Conservation (phyloP, 1,284 basidiomycete species). For the Clitocybe nebularis region DNA sequence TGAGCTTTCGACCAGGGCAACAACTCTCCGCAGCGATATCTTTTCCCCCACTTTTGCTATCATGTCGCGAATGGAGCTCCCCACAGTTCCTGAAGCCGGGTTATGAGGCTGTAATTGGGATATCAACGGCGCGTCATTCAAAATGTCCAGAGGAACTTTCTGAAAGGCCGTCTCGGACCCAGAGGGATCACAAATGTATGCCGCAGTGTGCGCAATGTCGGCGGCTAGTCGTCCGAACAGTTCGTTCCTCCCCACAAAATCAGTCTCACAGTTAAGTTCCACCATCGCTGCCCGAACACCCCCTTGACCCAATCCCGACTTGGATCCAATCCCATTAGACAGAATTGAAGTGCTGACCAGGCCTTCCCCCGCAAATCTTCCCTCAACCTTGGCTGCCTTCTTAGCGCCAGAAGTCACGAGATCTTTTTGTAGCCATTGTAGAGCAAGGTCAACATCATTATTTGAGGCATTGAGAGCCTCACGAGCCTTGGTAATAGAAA, state of each 20-base stretch:
- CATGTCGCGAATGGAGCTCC: conserved; percentile 71
- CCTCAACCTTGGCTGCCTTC: conserved; percentile 82
- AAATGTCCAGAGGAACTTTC: conserved; percentile 43
- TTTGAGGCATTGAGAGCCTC: conserved; percentile 78
- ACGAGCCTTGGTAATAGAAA: conserved; percentile 83
- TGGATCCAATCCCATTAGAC: conserved; percentile 45
- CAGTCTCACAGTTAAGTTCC: conserved; percentile 96
- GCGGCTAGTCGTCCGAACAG: conserved; percentile 77
- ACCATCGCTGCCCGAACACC: conserved; percentile 81
- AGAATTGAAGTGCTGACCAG: conserved; percentile 76
- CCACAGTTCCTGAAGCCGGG: conserved; percentile 52
- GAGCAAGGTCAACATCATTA: conserved; percentile 72
- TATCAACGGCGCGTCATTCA: conserved; percentile 69
- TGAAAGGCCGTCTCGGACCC: conserved; percentile 37
- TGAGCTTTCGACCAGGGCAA: conserved; percentile 62
- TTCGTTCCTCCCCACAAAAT: conserved; percentile 90
- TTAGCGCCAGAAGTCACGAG: conserved; percentile 67
- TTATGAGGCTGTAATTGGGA: conserved; percentile 38
- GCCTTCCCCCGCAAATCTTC: conserved; percentile 74
- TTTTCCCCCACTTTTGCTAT: conserved; percentile 91
- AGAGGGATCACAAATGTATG: conserved; percentile 63
- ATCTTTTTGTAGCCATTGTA: conserved; percentile 81
- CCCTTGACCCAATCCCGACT: conserved; percentile 28
- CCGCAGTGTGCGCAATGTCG: conserved; percentile 85
- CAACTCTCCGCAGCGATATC: conserved; percentile 74